phyloP scores from a whole-genome alignment of 2,329 filamentous ascomycete species.

The Xylariales sp. region DNA sequence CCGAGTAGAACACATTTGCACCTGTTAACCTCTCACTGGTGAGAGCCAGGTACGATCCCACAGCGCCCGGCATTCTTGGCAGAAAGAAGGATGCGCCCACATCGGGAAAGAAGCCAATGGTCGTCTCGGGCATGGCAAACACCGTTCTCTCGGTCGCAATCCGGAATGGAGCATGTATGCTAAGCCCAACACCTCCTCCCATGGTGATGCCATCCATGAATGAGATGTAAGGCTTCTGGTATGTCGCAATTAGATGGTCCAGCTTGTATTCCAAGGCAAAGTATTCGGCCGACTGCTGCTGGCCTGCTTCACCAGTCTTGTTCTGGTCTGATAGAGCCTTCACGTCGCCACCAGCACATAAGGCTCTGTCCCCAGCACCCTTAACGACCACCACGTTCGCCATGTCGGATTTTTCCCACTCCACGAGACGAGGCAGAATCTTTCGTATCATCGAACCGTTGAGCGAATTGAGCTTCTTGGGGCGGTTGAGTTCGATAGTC shows the following conservation, averaged over 20 bases:
- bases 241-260: constrained; percentile 92
- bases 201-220: constrained; percentile 99
- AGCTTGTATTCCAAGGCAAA: constrained; percentile 95
- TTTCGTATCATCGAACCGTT: constrained; percentile 94
- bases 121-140: constrained; percentile 98
- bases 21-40: constrained; percentile 82
- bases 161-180: constrained; percentile 90
- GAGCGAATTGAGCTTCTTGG: constrained; percentile 85
- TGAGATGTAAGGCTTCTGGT: constrained; percentile 86
- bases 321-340: constrained; percentile 73
- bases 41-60: constrained; percentile 90
- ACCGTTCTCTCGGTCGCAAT: constrained; percentile 94
- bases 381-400: constrained; percentile 92
- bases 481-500: constrained; percentile 90
- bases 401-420: constrained; percentile 94
- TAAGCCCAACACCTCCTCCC: constrained; percentile 93
- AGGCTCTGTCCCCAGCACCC: constrained; percentile 76
- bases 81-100: constrained; percentile 96
- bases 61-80: constrained; percentile 76
- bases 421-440: constrained; percentile 81
- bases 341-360: constrained; percentile 94
- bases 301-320: constrained; percentile 61
- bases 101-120: constrained; percentile 97
- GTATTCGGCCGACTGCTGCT: constrained; percentile 74
- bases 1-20: constrained; percentile 82